Base-by-base conservation (phyloP, 2,329 filamentous ascomycete species). In the Periglandula ipomoeae region DNA sequence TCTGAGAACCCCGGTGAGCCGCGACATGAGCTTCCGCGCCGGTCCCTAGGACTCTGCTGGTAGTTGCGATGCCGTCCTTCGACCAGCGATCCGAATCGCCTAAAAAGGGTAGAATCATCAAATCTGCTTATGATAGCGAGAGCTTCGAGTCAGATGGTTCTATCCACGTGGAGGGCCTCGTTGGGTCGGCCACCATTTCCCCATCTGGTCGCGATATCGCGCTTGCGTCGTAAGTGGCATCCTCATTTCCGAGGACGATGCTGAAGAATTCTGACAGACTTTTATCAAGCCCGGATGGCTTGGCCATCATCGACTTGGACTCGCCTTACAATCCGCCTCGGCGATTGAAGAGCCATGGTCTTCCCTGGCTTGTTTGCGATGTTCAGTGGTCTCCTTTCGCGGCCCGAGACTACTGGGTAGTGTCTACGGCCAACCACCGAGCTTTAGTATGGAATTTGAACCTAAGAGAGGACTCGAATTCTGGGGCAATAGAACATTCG, bases 361-460 rank as follows among this genome's bases (percentile, higher is more conserved):
- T 89, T 39, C 85, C 88, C n/a, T 96, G 90, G 89, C 82, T 95
- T 46, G 90, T 95, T 5, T 89, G 91, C 10, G 91, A 96, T 65
- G 90, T 95, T 26, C 91, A 96, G 66, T 96, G 91, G 91, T 95
- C 89, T 10, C 91, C 91, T 1, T 95, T 96, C 64, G 87, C 90
- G 11, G 81, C 79, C 19, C 81, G 90, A 43, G 87, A 95, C 64
- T 90, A 90, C 59, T 96, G 91, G 90, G 85, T 96, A 17, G 87
- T 89, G 32, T 95, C 89, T 51, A 95, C 90, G 1, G 91, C 89
- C 17, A 96, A 96, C 63, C 90, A 96, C 64, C 89, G 93, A 57
- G 93, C 90, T 19, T 73, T 96, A 45, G 87, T 96, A 19, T 96
- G 89, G 89, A 96, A 96, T 64, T 72, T 96, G 52, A 88, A 85